Percentiles rank a stretch among this genome's conserved stretches.
Evolutionary conservation across 768 basidiomycete species (phyloP).

Genomic region (Pulveroboletus sp.): DNA sequence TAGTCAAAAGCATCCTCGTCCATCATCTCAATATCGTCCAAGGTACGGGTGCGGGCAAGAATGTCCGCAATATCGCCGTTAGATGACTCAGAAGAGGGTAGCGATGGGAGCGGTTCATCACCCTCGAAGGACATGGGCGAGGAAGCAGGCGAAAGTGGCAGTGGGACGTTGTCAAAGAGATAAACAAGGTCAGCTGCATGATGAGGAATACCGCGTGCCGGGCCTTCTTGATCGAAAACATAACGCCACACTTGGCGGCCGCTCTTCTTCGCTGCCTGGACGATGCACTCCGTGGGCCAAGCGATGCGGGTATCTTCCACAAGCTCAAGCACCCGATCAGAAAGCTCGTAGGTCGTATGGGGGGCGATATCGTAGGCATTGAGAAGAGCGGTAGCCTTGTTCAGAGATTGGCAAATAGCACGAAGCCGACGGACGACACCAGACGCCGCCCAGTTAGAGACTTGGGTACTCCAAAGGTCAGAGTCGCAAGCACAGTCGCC

Average conservation of each 20-base stretch:
- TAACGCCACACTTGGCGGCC: constrained; percentile 73
- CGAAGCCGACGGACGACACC: constrained; percentile 64
- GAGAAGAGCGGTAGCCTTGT: constrained; percentile 55
- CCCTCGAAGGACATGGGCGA: constrained; percentile 31
- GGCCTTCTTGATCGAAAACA: constrained; percentile 78
- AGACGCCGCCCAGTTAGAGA: constrained; percentile 58
- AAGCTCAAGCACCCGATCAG: constrained; percentile 65
- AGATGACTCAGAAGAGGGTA: constrained; percentile 29
- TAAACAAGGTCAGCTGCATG: constrained; percentile 72
- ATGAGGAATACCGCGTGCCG: constrained; percentile 57
- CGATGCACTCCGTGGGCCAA: constrained; percentile 70
- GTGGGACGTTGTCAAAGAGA: constrained; percentile 70
- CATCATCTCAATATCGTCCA: constrained; percentile 27
- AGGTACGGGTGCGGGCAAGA: constrained; percentile 13
- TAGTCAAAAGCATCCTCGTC: constrained; percentile 20
- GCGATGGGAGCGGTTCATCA: constrained; percentile 24
- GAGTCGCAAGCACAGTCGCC: constrained; percentile 68
- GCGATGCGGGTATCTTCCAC: constrained; percentile 71
- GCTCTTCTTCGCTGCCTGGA: constrained; percentile 43
- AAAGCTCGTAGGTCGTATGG: constrained; percentile 61
- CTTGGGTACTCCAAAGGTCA: constrained; percentile 54
- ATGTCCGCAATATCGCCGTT: constrained; percentile 16
- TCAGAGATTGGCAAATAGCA: constrained; percentile 68
- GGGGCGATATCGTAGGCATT: constrained; percentile 68
- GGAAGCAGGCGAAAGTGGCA: constrained; percentile 38